Percentiles rank a stretch among this genome's conserved stretches.
These are phyloP conservation scores for Aegilops tauschii DNA, from an alignment of 176 grass and related monocot genomes.

Conservation along the genomic window DNA sequence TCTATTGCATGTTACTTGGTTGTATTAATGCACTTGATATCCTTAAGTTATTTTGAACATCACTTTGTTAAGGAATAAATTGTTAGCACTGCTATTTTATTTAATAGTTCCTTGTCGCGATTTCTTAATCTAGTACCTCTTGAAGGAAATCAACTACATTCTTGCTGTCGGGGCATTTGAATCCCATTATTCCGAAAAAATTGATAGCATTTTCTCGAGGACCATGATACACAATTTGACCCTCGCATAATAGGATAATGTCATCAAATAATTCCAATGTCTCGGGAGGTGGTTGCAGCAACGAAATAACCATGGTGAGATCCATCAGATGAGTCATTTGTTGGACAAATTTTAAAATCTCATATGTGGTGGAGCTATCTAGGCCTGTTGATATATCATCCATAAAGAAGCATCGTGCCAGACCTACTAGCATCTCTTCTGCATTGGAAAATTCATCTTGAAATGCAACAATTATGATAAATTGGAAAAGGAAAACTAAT, in stretches of 20 bases:
- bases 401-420: constrained; percentile 81
- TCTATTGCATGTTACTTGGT: not conserved
- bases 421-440: constrained; percentile 85
- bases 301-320: constrained; percentile 80
- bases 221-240: constrained; percentile 77
- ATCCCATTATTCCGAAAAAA: constrained; percentile 63
- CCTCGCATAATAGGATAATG: constrained; percentile 74
- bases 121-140: constrained; percentile 55
- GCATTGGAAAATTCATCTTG: constrained; percentile 6
- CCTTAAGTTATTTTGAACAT: not conserved
- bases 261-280: constrained; percentile 89
- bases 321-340: constrained; percentile 71
- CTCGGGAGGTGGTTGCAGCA: constrained; percentile 75
- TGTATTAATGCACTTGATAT: not conserved
- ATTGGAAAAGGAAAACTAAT: not conserved
- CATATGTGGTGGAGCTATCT: constrained; percentile 82
- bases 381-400: constrained; percentile 88
- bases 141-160: constrained; percentile 83
- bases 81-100: not conserved
- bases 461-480: not conserved
- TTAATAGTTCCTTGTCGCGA: not conserved
- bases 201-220: constrained; percentile 54
- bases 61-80: not conserved
- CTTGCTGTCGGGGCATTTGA: constrained; percentile 79
- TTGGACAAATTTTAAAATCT: constrained; percentile 68